Evolutionary conservation across 2,329 filamentous ascomycete species (phyloP), one percentile per base, ranked within the genome.

Genomic region (Claviceps sp.): DNA sequence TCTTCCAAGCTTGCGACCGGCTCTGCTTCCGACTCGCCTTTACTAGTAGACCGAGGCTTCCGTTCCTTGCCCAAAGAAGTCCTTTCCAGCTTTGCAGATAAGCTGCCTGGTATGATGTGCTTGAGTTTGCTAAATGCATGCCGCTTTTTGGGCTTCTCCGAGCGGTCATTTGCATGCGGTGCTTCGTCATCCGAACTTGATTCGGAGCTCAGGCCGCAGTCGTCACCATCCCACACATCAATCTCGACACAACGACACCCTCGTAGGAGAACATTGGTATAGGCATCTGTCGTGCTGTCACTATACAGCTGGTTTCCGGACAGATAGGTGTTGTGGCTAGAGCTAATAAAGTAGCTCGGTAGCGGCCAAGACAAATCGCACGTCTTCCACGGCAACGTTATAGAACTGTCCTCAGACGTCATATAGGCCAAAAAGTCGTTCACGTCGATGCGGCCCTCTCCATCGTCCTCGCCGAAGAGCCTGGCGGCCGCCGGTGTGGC

Each of bases 241-340:
- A 96, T 87, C 70, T 96, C 90, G 53, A 96, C 83, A 67, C 90
- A 96, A 17, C 90, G 83, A 60, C 90, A 95, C 2, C 88, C 89
- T 49, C 87, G 82, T 59, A 88, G 78, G 52, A 96, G 72, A 9
- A 90, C 88, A 49, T 83, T 83, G 58, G 88, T 88, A 71, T 96
- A 96, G 2, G 87, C 86, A 58, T 89, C 86, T 0, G 88, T 88
- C 63, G 89, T 94, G 50, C 88, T 93, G 54, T 85, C 81, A 59
- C 88, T 91, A 54, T 80, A 88, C 14, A 95, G 80, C 71, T 96
- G 90, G 63, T 91, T 86, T 23, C 90, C 90, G 1, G 89, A 80
- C 22, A 96, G 78, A 60, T 96, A 96, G 0, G 90, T 96, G 68
- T 96, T 96, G 74, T 96, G 90, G 52, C 89, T 95, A 60, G 88